phyloP scores from a whole-genome alignment of 148 eudicot species.

The Linanthus parryae region DNA sequence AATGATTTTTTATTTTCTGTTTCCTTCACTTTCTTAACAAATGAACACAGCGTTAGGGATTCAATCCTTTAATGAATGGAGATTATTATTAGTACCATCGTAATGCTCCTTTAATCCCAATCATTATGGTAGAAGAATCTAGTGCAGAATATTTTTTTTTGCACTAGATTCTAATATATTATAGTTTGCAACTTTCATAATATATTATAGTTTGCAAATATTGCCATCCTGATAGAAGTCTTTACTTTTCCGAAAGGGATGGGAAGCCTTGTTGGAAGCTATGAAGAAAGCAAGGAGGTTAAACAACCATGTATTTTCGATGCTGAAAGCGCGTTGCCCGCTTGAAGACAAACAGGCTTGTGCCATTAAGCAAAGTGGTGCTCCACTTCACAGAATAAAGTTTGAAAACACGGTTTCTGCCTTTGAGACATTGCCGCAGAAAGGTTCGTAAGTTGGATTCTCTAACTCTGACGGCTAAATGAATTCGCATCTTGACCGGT shows the following conservation, averaged over 20 bases:
- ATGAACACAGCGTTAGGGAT: too few species aligned
- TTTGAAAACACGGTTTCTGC: constrained; percentile 96
- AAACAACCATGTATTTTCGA: constrained; percentile 92
- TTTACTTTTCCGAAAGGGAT: constrained; percentile 42
- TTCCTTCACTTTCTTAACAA: too few species aligned
- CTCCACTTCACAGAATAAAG: constrained; percentile 86
- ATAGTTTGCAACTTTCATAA: neutral
- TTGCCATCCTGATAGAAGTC: neutral
- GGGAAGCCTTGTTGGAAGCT: constrained; percentile 76
- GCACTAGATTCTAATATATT: too few species aligned
- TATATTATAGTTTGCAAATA: neutral
- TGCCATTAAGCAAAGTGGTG: constrained; percentile 97
- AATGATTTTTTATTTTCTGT: too few species aligned
- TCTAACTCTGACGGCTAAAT: too few species aligned
- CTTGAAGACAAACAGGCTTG: constrained; percentile 96
- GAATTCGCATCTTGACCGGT: too few species aligned
- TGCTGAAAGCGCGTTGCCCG: constrained; percentile 97
- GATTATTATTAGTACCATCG: too few species aligned
- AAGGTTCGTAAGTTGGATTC: constrained; percentile 48
- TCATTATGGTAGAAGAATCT: too few species aligned
- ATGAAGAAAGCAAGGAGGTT: constrained; percentile 97
- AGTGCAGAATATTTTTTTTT: too few species aligned
- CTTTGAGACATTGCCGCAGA: constrained; percentile 92
- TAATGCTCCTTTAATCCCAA: too few species aligned
- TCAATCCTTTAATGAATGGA: too few species aligned